phyloP scores from a whole-genome alignment of 192 early-diverging fungal genomes.

The Mortierella antarctica region DNA sequence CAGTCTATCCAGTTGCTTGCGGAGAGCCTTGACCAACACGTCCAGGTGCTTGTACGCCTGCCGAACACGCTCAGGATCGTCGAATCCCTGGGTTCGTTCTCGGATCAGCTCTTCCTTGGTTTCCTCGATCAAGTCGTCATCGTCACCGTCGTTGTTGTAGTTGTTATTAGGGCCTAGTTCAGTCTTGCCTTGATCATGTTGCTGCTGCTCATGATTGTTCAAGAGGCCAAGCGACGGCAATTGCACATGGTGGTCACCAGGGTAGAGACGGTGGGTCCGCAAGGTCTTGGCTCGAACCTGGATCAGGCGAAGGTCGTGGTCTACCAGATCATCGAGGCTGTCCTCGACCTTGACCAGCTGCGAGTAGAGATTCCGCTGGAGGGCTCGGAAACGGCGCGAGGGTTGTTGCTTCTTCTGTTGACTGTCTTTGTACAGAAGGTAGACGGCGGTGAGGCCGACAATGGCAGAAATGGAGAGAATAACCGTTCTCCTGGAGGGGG shows the following conservation, averaged over 20 bases:
- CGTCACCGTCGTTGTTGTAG: slow-evolving; percentile 15
- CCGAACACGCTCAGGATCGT: slow-evolving; percentile 24
- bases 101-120: slow-evolving; percentile 39
- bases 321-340: slow-evolving; percentile 11
- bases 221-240: slow-evolving; percentile 21
- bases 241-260: slow-evolving; percentile 22
- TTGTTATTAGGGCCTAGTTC: no score
- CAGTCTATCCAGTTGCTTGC: slow-evolving; percentile 14
- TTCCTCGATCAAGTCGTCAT: slow-evolving; percentile 14
- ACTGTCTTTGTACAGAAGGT: slow-evolving; percentile 19
- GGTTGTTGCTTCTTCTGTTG: neutral
- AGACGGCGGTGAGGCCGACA: slow-evolving; percentile 30
- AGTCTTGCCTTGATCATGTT: no score
- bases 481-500: slow-evolving; percentile 20
- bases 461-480: slow-evolving; percentile 31
- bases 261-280: slow-evolving; percentile 19
- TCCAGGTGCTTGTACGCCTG: slow-evolving; percentile 28
- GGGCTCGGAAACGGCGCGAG: slow-evolving; percentile 4
- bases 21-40: slow-evolving; percentile 8
- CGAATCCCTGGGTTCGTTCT: slow-evolving; percentile 27
- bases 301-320: slow-evolving; percentile 25
- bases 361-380: slow-evolving; percentile 16
- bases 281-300: slow-evolving; percentile 37
- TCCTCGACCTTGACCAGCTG: slow-evolving; percentile 27
- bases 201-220: no score